phyloP scores from a whole-genome alignment of 2,329 filamentous ascomycete genomes.

The Hypoxylon sp. region DNA sequence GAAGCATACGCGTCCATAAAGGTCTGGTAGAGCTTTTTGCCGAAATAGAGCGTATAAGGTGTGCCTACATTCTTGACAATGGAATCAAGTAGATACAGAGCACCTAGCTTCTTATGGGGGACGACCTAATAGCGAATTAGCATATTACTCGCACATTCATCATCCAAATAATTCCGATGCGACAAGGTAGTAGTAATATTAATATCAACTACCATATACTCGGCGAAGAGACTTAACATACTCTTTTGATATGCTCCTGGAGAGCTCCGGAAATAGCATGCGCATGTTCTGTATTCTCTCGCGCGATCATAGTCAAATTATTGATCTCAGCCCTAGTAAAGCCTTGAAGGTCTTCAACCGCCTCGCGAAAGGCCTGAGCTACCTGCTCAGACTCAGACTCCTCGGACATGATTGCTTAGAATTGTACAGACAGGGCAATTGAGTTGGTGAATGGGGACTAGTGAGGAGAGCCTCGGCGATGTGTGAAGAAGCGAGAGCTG shows the following conservation, averaged over 20 bases:
- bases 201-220: conserved; percentile 12
- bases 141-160: conserved; percentile 35
- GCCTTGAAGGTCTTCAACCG: conserved; percentile 89
- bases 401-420: conserved; percentile 61
- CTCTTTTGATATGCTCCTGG: conserved; percentile 93
- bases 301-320: conserved; percentile 96
- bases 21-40: conserved; percentile 89
- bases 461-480: conserved; percentile 24
- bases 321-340: conserved; percentile 97
- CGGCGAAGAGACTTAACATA: conserved; percentile 68
- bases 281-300: conserved; percentile 96
- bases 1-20: conserved; percentile 98
- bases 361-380: conserved; percentile 93
- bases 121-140: conserved; percentile 77
- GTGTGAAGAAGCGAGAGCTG: conserved; percentile 12
- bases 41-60: conserved; percentile 95
- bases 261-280: conserved; percentile 91
- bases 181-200: background rate
- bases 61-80: conserved; percentile 99
- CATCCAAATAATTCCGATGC: background rate
- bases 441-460: conserved; percentile 19
- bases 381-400: conserved; percentile 81
- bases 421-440: conserved; percentile 39
- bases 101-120: conserved; percentile 90
- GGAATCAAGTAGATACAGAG: conserved; percentile 97